Evolutionary conservation across 2,329 filamentous ascomycete species (phyloP), one percentile per base, ranked within the genome.

Genomic region (Fusarium sp.): DNA sequence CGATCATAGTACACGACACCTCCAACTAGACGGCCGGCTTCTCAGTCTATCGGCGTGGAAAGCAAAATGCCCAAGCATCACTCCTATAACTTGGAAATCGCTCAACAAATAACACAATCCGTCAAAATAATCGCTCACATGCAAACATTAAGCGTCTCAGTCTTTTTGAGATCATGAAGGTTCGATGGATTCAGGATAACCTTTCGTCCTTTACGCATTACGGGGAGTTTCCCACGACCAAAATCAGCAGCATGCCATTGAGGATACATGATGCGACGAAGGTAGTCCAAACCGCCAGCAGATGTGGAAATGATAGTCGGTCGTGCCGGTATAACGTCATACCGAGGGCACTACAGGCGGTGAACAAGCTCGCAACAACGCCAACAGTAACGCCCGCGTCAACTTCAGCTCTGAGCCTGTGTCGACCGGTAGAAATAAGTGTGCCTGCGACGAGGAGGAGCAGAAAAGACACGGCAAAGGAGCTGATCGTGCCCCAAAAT

Each of bases 311-410:
- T 8, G 84, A 77, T 14, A 88, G 75, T 20, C 77, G 79, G 55
- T 87, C 85, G 45, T 84, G 82, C 41, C 90, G 85, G 57, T 88
- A 87, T 18, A 91, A 79, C 72, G 89, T 87, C 79, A 88, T 86
- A 39, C 87, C 89, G 12, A 94, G 84, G 2, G 87, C 92, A 18
- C 88, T 84, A 53, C 90, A 89, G 1, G 89, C 90, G 76, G 90
- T 90, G 68, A 90, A 86, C 45, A 95, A 80, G 72, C 91, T 93
- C 36, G 89, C 85, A 38, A 93, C 86, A 22, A 92, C 90, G 15
- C 92, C 93, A 45, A 94, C 85, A 3, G 93, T 86, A 5, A 93
- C 92, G 14, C 91, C 93, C 0, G 89, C 89, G 76, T 95, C 92
- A 8, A 96, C 93, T 80, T 94, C 90, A n/a, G 90, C 86, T 9